Evolutionary conservation across 345 rosid species (phyloP).

Genomic region (Anastatica hierochuntica): DNA sequence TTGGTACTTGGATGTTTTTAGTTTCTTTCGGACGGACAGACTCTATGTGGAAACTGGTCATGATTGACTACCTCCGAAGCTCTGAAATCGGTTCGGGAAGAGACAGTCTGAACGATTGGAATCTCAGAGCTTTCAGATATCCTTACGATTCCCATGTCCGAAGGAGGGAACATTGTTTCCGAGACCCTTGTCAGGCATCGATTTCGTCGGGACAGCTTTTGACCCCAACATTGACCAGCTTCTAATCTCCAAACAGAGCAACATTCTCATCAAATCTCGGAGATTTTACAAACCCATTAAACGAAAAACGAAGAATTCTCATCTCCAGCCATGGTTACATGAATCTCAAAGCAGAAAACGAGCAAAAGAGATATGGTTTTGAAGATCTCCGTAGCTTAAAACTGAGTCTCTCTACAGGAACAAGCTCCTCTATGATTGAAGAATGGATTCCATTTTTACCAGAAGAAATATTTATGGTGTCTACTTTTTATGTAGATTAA

Average conservation of each 20-base stretch:
- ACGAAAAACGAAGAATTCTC: slow-evolving; percentile 38
- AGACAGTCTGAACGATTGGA: no score
- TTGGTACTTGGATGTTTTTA: no score
- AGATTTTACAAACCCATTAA: slow-evolving; percentile 37
- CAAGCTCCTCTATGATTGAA: slow-evolving; percentile 5
- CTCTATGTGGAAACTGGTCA: no score
- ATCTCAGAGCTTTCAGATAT: no score
- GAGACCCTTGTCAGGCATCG: no score
- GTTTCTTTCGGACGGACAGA: no score
- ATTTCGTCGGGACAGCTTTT: no score
- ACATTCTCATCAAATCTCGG: slow-evolving; percentile 33
- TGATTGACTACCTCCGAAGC: no score
- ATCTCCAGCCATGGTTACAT: slow-evolving; percentile 21
- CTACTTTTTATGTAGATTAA: not conserved
- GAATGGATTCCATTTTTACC: not conserved
- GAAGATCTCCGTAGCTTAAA: slow-evolving; percentile 11
- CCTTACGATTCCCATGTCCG: no score
- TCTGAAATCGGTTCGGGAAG: no score
- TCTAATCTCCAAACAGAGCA: slow-evolving; percentile 60
- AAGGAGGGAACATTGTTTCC: no score
- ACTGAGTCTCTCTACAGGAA: no score
- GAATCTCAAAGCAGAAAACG: slow-evolving; percentile 27
- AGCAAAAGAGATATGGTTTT: slow-evolving; percentile 24
- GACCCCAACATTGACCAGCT: slow-evolving; percentile 32
- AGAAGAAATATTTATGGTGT: not conserved